Conservation (phyloP, 2,329 filamentous ascomycete species). For the Aspergillus sp. region DNA sequence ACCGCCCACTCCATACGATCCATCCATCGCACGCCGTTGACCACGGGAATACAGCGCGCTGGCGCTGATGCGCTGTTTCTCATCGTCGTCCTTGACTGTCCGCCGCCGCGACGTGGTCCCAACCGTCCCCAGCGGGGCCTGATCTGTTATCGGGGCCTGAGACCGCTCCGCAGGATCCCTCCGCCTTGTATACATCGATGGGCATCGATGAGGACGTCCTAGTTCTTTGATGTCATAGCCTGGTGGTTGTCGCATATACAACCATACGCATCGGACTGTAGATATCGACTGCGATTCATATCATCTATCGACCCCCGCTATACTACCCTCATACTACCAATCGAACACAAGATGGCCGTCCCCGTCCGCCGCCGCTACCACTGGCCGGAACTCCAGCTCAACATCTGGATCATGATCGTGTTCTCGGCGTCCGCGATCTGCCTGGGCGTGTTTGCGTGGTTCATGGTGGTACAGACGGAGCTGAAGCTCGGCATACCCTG, state of each 20-base stretch:
- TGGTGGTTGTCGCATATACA: no score
- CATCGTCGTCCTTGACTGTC: background rate
- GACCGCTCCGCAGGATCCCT: no score
- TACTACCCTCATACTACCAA: background rate
- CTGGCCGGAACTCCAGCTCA: slow-evolving; percentile 65
- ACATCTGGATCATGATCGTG: slow-evolving; percentile 64
- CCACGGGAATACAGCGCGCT: background rate
- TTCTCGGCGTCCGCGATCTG: slow-evolving; percentile 57
- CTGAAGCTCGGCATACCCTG: slow-evolving; percentile 59
- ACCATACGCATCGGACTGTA: no score
- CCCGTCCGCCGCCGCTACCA: slow-evolving; percentile 50
- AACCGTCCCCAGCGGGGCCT: background rate
- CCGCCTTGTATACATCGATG: no score
- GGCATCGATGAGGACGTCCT: no score
- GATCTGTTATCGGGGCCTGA: background rate
- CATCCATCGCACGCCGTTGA: background rate
- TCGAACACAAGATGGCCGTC: slow-evolving; percentile 27
- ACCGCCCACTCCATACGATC: background rate
- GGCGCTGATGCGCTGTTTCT: slow-evolving; percentile 11
- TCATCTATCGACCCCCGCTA: background rate
- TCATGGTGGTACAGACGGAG: slow-evolving; percentile 58
- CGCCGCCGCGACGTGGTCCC: background rate
- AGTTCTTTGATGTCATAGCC: no score
- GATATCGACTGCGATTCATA: no score
- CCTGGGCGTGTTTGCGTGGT: slow-evolving; percentile 60